Evolutionary conservation across 176 grass and related monocot genomes (phyloP).

Genomic region (Carex scoparia): DNA sequence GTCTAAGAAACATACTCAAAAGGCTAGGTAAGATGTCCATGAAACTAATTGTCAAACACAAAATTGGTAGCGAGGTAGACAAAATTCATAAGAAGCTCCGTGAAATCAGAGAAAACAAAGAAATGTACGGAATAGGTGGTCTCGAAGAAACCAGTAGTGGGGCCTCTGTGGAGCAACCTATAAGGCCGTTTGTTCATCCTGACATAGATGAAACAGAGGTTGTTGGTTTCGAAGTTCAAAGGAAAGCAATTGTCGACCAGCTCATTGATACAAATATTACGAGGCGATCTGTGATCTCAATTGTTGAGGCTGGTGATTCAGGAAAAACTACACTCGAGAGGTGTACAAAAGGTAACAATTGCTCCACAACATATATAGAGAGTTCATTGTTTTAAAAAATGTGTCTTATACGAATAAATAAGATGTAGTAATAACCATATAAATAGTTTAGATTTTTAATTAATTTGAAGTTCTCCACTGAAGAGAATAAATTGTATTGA

Average conservation of each 20-base stretch:
- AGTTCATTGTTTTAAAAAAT: not conserved
- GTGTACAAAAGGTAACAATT: too few species aligned
- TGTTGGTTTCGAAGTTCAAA: not conserved
- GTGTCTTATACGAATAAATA: too few species aligned
- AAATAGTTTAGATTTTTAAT: too few species aligned
- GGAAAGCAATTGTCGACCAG: not conserved
- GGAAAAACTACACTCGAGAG: too few species aligned
- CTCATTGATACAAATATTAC: not conserved
- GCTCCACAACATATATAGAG: not conserved
- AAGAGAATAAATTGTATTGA: too few species aligned
- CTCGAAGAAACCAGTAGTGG: not conserved
- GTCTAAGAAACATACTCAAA: not conserved
- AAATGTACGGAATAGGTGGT: not conserved
- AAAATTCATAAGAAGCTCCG: not conserved
- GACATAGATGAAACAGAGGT: not conserved
- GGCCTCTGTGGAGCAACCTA: not conserved
- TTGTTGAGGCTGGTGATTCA: too few species aligned
- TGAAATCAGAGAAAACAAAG: not conserved
- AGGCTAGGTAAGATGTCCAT: not conserved
- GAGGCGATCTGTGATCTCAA: not conserved
- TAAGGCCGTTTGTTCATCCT: not conserved
- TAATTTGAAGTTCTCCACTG: too few species aligned
- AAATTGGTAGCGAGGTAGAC: not conserved
- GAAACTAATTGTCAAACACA: not conserved
- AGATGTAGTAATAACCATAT: too few species aligned